Base-by-base conservation (phyloP, 2,329 filamentous ascomycete genomes). In the Diaporthe citri region DNA sequence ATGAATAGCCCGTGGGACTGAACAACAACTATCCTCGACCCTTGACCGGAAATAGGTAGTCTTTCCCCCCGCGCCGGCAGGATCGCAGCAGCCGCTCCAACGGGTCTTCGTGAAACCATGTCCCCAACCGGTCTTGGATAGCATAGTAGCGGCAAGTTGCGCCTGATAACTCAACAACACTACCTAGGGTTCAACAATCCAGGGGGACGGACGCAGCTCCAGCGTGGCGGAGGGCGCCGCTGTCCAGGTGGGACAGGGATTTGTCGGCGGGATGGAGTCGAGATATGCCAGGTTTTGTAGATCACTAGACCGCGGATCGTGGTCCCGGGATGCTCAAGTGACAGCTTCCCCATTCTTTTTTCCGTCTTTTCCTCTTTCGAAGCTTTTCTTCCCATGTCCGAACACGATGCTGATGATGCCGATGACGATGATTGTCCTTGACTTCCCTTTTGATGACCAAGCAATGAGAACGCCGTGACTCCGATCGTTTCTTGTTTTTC, bases 121-220 rank as follows among this genome's bases (percentile, higher is more conserved):
- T 20, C 46, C 64, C 64, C 22, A 67, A 55, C 64, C 64, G 34
- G 48, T 55, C n/a, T 52, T n/a, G 64, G 13, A 69, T 36, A 51
- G 28, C 31, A 28, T 28, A 31, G 48, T 10, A 34, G 46, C 46
- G 31, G 46, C 10, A 6, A 51, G 12, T 10, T 25, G 62, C 36
- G 43, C 28, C 60, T 52, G 28, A 51, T 36, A n/a, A 28, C 48
- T n/a, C 48, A 69, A 55, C 64, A 55, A 41, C 34, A 20, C 25
- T 28, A 4, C 64, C 48, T 41, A 67, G 64, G 48, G 17, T 48
- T 69, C 64, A 69, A 69, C 64, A 69, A 69, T 69, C 48, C 64
- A 15, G 2, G 31, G 9, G 9, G 22, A 15, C n/a, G 31, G n/a
- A 28, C 46, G 22, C 10, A 25, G 22, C 62, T 39, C 7, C 25